Base-by-base conservation (phyloP, 345 rosid species). In the Odontarrhena argentea region DNA sequence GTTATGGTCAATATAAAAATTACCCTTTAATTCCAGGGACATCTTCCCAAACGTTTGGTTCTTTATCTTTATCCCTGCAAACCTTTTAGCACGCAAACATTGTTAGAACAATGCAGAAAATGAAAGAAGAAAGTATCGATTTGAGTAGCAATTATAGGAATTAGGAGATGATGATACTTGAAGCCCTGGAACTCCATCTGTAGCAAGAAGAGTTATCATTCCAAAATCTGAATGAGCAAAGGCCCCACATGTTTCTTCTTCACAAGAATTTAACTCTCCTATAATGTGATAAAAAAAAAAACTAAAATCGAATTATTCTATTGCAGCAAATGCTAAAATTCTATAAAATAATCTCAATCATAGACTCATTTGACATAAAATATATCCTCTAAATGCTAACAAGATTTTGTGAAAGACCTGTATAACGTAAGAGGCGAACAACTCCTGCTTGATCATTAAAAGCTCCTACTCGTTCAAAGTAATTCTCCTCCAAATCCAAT, bases 191-290 rank as follows among this genome's bases (percentile, higher is more conserved):
- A 87, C 86, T 40, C 90, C 97, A 76, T 93, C 89, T 10, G 81
- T 84, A 38, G 80, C 84, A 49, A 87, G 86, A 78, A 87, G 90
- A 76, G 98, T 85, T 30, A 87, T 41, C 87, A 85, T 80, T 70
- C 97, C 96, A 71, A 79, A 90, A 77, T 93, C 98, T 58, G 94
- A 87, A 81, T 85, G 97, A 49, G 94, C 86, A 75, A 89, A 83
- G 52, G 96, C 87, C 9, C 94, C 92, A 73, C 42, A 84, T 60
- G 76, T 63, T 80, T 83, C 87, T 70, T 77, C 85, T 62, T 42
- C 52, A 30, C 74, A 70, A 49, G 64, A 32, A 56, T 57, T 67
- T 44, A 77, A 25, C 13, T 76, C 83, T 25, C 87, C 96, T 92
- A 73, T 53, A 42, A 79, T 18, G 24, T 63, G 52, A 26, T 35